Evolutionary conservation across 2,329 filamentous ascomycete species (phyloP).

Genomic region (Exophiala sideris): DNA sequence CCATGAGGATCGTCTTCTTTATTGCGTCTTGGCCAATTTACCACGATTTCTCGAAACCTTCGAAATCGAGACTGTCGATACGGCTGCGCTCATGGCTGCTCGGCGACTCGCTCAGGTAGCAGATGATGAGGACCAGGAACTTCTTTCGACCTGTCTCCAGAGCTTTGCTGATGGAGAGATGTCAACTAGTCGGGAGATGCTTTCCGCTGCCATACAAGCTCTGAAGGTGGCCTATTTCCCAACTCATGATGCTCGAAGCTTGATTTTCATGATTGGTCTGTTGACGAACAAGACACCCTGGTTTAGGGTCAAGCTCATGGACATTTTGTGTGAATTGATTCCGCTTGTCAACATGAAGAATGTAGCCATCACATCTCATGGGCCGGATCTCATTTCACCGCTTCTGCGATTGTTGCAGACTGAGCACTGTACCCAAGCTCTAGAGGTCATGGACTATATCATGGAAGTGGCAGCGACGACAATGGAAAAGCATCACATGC

Average conservation of each 20-base stretch:
- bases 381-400: constrained; percentile 91
- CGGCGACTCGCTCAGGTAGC: constrained; percentile 57
- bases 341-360: constrained; percentile 91
- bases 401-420: constrained; percentile 85
- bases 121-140: constrained; percentile 65
- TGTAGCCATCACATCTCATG: constrained; percentile 82
- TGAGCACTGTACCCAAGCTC: constrained; percentile 86
- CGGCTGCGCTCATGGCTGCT: constrained; percentile 10
- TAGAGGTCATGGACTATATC: constrained; percentile 89
- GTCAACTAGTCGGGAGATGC: constrained; percentile 69
- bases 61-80: constrained; percentile 44
- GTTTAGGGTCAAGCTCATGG: constrained; percentile 92
- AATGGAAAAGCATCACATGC: constrained; percentile 88
- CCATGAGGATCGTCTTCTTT: constrained; percentile 75
- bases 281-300: constrained; percentile 84
- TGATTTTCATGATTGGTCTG: constrained; percentile 87
- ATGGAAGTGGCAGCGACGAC: constrained; percentile 90
- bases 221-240: constrained; percentile 78
- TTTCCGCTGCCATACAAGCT: constrained; percentile 68
- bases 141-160: constrained; percentile 29
- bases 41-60: constrained; percentile 79
- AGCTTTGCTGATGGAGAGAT: constrained; percentile 58
- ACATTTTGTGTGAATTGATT: constrained; percentile 77
- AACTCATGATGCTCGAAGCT: constrained; percentile 73
- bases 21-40: constrained; percentile 85